These are phyloP conservation scores for Allantophomopsis cytisporea DNA, from an alignment of 2,329 filamentous ascomycete genomes.

Conservation along the genomic window DNA sequence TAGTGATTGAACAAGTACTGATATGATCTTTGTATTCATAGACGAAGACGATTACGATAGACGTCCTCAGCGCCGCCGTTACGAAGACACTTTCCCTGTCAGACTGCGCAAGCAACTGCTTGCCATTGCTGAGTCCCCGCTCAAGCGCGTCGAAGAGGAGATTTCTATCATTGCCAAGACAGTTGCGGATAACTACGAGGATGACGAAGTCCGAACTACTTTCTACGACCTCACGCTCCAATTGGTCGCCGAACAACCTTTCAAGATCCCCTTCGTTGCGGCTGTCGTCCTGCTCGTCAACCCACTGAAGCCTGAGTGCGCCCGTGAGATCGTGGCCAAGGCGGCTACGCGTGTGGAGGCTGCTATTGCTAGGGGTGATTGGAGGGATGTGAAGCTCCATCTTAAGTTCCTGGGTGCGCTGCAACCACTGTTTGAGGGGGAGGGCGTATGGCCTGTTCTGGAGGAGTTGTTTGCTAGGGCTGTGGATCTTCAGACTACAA, in stretches of 20 bases:
- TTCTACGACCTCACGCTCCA: conserved; percentile 66
- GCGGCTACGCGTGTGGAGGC: conserved; percentile 48
- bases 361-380: conserved; percentile 59
- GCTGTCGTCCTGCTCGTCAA: conserved; percentile 73
- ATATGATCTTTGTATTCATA: conserved; percentile 12
- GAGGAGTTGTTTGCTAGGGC: conserved; percentile 85
- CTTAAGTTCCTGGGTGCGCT: conserved; percentile 83
- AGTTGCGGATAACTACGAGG: conserved; percentile 74
- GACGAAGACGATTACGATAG: conserved; percentile 72
- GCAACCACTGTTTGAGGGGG: conserved; percentile 65
- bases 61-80: conserved; percentile 58
- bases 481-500: conserved; percentile 86
- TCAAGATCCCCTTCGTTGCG: conserved; percentile 94
- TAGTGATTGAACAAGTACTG: no score
- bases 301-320: conserved; percentile 60
- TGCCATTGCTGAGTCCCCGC: conserved; percentile 67
- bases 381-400: conserved; percentile 83
- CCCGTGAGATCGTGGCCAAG: conserved; percentile 54
- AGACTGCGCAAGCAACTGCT: conserved; percentile 69
- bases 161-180: conserved; percentile 61
- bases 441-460: conserved; percentile 73
- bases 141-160: conserved; percentile 69
- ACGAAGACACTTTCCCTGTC: conserved; percentile 57
- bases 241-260: conserved; percentile 77
- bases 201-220: conserved; percentile 58